phyloP scores from a whole-genome alignment of 2,329 filamentous ascomycete genomes.

The Endoconidiophora polonica region DNA sequence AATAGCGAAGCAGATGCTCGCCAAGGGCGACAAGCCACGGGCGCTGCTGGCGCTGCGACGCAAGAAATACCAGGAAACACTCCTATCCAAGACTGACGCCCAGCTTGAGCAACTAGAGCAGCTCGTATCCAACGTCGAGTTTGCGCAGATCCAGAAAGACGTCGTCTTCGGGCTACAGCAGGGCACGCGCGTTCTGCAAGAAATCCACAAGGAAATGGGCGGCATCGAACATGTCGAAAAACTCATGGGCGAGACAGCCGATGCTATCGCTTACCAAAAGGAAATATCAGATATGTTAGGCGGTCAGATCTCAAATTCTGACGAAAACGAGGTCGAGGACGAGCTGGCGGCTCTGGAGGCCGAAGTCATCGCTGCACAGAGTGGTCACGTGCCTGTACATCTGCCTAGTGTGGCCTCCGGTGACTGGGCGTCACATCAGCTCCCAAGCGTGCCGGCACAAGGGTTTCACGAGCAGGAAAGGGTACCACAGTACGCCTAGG shows the following conservation, averaged over 20 bases:
- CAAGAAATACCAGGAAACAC: constrained; percentile 91
- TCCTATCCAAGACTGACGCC: constrained; percentile 75
- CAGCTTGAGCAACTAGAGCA: constrained; percentile 90
- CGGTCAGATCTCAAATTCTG: constrained; percentile 75
- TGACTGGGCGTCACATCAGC: too few relatives aligned
- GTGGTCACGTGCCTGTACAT: too few relatives aligned
- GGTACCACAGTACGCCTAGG: too few relatives aligned
- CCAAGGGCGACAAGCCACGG: constrained; percentile 59
- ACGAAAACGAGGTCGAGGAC: constrained; percentile 96
- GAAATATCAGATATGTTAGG: constrained; percentile 87
- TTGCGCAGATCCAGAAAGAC: constrained; percentile 92
- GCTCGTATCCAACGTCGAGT: constrained; percentile 78
- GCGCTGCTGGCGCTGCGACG: constrained; percentile 78
- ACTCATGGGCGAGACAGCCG: constrained; percentile 80
- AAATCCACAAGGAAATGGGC: constrained; percentile 92
- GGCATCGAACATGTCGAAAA: constrained; percentile 88
- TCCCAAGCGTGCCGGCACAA: too few relatives aligned
- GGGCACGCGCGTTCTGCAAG: constrained; percentile 72
- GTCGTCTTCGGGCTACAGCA: constrained; percentile 84
- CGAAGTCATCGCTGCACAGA: constrained; percentile 16
- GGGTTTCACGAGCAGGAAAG: too few relatives aligned
- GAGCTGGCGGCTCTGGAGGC: constrained; percentile 68
- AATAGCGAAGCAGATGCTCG: constrained; percentile 69
- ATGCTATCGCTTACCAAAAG: constrained; percentile 86
- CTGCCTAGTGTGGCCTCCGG: too few relatives aligned